Evolutionary conservation across 1,284 basidiomycete species (phyloP), one percentile per base, ranked within the genome.

Genomic region (Melampsora larici-populina): DNA sequence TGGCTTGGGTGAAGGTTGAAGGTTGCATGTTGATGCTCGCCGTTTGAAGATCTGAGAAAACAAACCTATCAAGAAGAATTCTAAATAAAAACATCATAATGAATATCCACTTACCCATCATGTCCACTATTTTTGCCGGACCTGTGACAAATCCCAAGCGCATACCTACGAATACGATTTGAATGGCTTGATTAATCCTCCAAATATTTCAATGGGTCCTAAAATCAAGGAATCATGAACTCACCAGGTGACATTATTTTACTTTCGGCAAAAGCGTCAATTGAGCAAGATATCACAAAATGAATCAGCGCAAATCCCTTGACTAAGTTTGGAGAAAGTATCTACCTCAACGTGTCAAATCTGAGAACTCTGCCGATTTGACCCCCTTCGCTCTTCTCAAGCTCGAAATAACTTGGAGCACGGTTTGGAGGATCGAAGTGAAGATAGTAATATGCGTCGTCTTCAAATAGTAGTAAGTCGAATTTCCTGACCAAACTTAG

Each of bases 241-340:
- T 83, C 80, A 70, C 92, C 93, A 17, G 90, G 90, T 11, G 91
- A 92, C 26, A 95, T 86, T 62, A 96, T 87, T 86, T 97, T 97
- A 76, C 93, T 83, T 94, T 92, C 49, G 93, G 88, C 29, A 94
- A 79, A 11, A 43, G 40, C 40, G 40, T 13, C 40, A 43, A 43
- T 43, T 9, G 5, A 43, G 11, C 5, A 43, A 43, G 13, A 43
- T 11, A 43, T 43, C 11, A 43, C 7, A 43, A 13, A 43, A 43
- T 43, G 6, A 43, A 43, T 43, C 1, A 43, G 40, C 11, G 5
- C 13, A 43, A 13, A 4, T 43, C 13, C 40, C 13, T 43, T 11
- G 11, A 43, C 7, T 43, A 43, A 43, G 40, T 43, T 43, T 43
- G 6, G 40, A 13, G n/a, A 48, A 43, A 13, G 40, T 13, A 51